Evolutionary conservation across 345 rosid genomes (phyloP).

Genomic region (Salix purpurea): DNA sequence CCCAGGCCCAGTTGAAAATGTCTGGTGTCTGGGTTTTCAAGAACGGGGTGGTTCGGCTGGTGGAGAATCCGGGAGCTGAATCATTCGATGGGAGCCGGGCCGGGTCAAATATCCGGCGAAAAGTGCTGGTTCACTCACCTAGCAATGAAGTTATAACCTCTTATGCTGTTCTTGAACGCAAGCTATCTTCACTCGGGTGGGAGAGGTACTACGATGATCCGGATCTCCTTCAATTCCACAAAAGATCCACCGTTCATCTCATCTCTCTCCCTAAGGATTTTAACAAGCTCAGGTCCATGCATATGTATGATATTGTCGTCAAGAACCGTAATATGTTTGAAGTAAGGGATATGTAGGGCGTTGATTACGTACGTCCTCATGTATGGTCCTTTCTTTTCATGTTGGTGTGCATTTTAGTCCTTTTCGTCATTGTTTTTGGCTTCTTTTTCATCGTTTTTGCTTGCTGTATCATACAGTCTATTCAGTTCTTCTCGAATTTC

Average conservation of each 20-base stretch:
- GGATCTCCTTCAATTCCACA: constrained; percentile 67
- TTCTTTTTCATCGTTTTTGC: background rate
- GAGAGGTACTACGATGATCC: constrained; percentile 69
- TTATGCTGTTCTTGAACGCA: constrained; percentile 50
- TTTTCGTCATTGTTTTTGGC: background rate
- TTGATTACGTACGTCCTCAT: background rate
- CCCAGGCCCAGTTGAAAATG: constrained; percentile 25
- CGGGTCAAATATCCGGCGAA: constrained; percentile 25
- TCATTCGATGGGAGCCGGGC: constrained; percentile 29
- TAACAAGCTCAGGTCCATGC: constrained; percentile 56
- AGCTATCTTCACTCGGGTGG: constrained; percentile 69
- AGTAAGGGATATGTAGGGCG: constrained; percentile 48
- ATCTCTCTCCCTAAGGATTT: constrained; percentile 79
- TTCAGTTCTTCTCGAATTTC: background rate
- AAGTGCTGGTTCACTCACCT: constrained; percentile 54
- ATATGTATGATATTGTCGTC: constrained; percentile 85
- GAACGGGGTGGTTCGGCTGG: constrained; percentile 61
- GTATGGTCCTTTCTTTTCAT: background rate
- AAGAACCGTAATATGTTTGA: constrained; percentile 66
- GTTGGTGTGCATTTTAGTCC: background rate
- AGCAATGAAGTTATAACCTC: constrained; percentile 60
- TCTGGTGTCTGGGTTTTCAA: constrained; percentile 82
- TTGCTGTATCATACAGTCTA: background rate
- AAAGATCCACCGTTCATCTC: constrained; percentile 52
- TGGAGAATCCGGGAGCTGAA: constrained; percentile 55